A percentile compares a stretch with the other conserved stretches of the same genome.
Conservation (phyloP, 1,139 yeast genomes). For the Candida sanyaensis region DNA sequence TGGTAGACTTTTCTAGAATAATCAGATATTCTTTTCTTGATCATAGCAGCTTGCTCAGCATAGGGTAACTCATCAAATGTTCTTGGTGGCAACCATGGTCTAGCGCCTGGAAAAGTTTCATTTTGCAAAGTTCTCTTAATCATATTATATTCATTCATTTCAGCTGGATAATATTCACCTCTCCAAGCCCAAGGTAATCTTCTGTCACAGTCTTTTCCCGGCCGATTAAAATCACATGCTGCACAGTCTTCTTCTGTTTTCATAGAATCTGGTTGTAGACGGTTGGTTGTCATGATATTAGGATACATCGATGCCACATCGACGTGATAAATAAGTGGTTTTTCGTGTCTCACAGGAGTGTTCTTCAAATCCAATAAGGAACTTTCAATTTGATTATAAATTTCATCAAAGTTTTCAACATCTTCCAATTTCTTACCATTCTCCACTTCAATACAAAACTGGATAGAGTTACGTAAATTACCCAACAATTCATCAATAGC, state of each 20-base stretch:
- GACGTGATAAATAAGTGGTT: conserved; percentile 91
- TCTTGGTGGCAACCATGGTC: conserved; percentile 56
- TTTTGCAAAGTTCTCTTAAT: conserved; percentile 79
- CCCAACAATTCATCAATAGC: conserved; percentile 78
- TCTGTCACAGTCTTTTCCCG: conserved; percentile 92
- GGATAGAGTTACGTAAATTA: conserved; percentile 75
- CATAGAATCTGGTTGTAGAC: conserved; percentile 98
- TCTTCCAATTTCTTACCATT: conserved; percentile 70
- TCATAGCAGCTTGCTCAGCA: conserved; percentile 72
- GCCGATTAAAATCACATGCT: conserved; percentile 93
- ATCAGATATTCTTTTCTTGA: conserved; percentile 80
- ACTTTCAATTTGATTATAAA: conserved; percentile 56
- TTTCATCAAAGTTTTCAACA: conserved; percentile 77
- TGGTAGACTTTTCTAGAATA: conserved; percentile 86
- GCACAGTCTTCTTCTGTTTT: conserved; percentile 96
- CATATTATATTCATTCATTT: conserved; percentile 89
- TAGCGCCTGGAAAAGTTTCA: conserved; percentile 72
- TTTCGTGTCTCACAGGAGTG: conserved; percentile 67
- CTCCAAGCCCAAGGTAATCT: conserved; percentile 97
- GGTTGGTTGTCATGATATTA: conserved; percentile 95
- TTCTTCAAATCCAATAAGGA: conserved; percentile 59
- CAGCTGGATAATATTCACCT: conserved; percentile 93
- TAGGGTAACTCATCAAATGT: conserved; percentile 76
- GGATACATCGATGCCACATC: conserved; percentile 99
- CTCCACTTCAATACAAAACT: conserved; percentile 85